Conservation (phyloP, 192 early-diverging fungal species). For the Nowakowskiella sp. region DNA sequence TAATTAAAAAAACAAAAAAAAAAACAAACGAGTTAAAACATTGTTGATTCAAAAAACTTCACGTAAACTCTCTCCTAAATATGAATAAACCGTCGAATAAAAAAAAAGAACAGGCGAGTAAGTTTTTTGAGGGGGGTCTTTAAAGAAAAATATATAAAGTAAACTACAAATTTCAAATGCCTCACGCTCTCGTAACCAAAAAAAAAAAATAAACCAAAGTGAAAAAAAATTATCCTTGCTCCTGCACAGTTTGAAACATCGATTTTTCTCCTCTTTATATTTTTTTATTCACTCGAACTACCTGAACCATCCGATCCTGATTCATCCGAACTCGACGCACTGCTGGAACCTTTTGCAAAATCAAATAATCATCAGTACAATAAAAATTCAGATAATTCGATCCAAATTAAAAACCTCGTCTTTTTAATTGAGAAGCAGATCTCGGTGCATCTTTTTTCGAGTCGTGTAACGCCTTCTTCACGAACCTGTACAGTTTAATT, state of each 20-base stretch:
- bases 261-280: neutral
- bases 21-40: neutral
- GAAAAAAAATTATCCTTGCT: too few species aligned
- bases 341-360: constrained; percentile 37
- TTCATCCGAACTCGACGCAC: constrained; percentile 49
- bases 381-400: too few species aligned
- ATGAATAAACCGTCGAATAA: neutral
- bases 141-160: neutral
- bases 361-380: constrained; percentile 13
- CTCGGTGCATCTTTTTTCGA: constrained; percentile 41
- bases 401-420: too few species aligned
- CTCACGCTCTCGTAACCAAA: neutral
- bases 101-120: neutral
- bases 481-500: constrained; percentile 79
- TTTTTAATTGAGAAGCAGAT: constrained; percentile 28
- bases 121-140: neutral
- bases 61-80: neutral
- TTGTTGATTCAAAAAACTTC: neutral
- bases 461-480: constrained; percentile 48
- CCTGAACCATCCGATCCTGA: constrained; percentile 82
- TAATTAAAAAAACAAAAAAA: neutral
- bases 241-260: neutral
- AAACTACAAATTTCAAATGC: neutral
- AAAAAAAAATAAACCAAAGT: neutral
- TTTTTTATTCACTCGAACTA: constrained; percentile 62